phyloP scores from a whole-genome alignment of 2,329 filamentous ascomycete species.

The Colletotrichum australisinense region DNA sequence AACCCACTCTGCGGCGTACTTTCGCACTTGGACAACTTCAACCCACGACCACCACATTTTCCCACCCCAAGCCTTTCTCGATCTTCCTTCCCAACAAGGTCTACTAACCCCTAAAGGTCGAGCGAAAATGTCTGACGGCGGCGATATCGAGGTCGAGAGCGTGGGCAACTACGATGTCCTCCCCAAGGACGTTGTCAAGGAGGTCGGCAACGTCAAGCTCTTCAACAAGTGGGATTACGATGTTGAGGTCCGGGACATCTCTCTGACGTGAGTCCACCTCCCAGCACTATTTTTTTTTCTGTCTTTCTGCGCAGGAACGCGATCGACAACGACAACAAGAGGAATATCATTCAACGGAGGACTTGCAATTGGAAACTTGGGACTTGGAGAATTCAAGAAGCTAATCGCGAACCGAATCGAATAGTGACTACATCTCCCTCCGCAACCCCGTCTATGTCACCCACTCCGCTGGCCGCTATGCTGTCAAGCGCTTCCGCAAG shows the following conservation, averaged over 20 bases:
- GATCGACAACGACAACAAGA: not conserved
- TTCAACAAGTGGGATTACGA: slow-evolving; percentile 99
- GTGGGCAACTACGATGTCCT: slow-evolving; percentile 81
- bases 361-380: slow-evolving; percentile 11
- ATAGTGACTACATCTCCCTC: slow-evolving; percentile 99
- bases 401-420: slow-evolving; percentile 46
- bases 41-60: slow-evolving; percentile 37
- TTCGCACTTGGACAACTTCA: slow-evolving; percentile 35
- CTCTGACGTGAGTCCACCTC: slow-evolving; percentile 78
- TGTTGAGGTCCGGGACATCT: slow-evolving; percentile 99
- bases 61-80: slow-evolving; percentile 30
- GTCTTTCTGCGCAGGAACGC: not conserved
- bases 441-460: slow-evolving; percentile 98
- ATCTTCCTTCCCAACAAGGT: slow-evolving; percentile 25
- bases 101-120: slow-evolving; percentile 34
- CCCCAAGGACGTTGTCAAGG: slow-evolving; percentile 90
- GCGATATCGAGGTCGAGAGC: slow-evolving; percentile 93
- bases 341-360: not conserved
- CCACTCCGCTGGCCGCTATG: slow-evolving; percentile 98
- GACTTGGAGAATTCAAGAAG: slow-evolving; percentile 24
- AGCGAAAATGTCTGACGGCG: slow-evolving; percentile 89
- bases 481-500: slow-evolving; percentile 99
- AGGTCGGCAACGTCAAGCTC: slow-evolving; percentile 93
- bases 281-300: not conserved
- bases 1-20: slow-evolving; percentile 28